Base-by-base conservation (phyloP, 495 filamentous ascomycete species). In the Penicillium desertorum region DNA sequence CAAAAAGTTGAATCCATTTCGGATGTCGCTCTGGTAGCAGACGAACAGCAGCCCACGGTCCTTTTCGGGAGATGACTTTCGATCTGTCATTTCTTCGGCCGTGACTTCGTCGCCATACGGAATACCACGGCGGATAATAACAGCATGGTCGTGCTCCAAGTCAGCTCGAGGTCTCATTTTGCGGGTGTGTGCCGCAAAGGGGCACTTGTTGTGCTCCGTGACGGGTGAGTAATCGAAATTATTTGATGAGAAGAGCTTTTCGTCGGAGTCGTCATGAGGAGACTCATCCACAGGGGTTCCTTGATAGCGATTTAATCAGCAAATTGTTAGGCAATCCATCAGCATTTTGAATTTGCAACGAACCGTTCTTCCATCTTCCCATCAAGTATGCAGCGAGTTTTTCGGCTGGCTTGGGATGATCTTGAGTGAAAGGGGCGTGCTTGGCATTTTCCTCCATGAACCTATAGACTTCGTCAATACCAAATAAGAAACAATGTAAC, bases 311-410 rank as follows among this genome's bases (percentile, higher is more conserved):
- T 11, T 16, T 9, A 5, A 17, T 52, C 14, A 58, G 49, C 20
- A 20, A 37, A n/a, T 25, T 36, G 1, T 30, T n/a, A n/a, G n/a
- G 3, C 19, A 23, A 36, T 14, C 36, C 36, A 36, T 10, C 2
- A 11, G 12, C 0, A 16, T 5, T 53, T 9, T 34, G 19, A 3
- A 11, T 22, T 34, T 12, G 29, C 17, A 8, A 54, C 58, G 43
- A 53, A 75, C 72, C 72, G 22, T 60, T 75, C 56, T 66, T 70
- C 72, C 72, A 75, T 49, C 71, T 48, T 12, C 72, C 72, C 59
- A 75, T 70, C 48, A 75, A 29, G 36, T 66, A 63, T n/a, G 65
- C 70, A n/a, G 45, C 62, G 30, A 76, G 48, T 34, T 71, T 59
- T 17, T 71, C 70, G 19, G 43, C 45, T 36, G 51, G 51, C 19